phyloP scores from a whole-genome alignment of 257 asterid genomes.

The Lycium ferocissimum region DNA sequence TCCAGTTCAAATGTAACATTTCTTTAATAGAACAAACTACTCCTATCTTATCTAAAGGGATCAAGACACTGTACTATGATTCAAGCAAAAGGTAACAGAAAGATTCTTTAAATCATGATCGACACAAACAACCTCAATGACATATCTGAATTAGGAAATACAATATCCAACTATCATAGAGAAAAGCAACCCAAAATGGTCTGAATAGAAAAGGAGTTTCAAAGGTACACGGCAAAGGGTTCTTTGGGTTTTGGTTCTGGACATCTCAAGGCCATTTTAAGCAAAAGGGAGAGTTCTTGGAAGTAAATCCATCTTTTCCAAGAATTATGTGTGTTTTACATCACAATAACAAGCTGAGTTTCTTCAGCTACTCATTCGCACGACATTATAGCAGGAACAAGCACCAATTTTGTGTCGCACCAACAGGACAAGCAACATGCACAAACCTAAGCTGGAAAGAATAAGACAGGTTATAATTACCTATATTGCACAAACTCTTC shows the following conservation, averaged over 20 bases:
- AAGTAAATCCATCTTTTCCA: slow-evolving; percentile 43
- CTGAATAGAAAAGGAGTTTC: slow-evolving; percentile 81
- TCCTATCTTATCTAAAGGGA: background rate
- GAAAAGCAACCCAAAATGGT: slow-evolving; percentile 34
- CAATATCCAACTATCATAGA: background rate
- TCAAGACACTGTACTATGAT: background rate
- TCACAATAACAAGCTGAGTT: background rate
- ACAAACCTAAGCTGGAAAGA: too few relatives aligned
- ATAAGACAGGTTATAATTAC: background rate
- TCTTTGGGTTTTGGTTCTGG: slow-evolving; percentile 36
- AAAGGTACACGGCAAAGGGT: slow-evolving; percentile 52
- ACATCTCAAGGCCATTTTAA: slow-evolving; percentile 79
- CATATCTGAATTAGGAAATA: background rate
- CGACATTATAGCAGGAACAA: background rate
- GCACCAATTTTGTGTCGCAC: too few relatives aligned
- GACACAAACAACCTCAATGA: background rate
- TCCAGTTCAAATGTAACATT: background rate
- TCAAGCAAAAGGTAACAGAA: slow-evolving; percentile 1
- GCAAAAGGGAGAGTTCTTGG: slow-evolving; percentile 60
- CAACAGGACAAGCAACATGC: too few relatives aligned
- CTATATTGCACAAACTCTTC: too few relatives aligned
- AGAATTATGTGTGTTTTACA: background rate
- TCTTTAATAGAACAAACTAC: background rate
- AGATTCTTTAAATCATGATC: background rate
- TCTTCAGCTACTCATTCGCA: background rate